Percentiles rank a stretch among this genome's conserved stretches.
These are phyloP conservation scores for Barnettozyma pratensis DNA, from an alignment of 805 yeast genomes.

Conservation along the genomic window DNA sequence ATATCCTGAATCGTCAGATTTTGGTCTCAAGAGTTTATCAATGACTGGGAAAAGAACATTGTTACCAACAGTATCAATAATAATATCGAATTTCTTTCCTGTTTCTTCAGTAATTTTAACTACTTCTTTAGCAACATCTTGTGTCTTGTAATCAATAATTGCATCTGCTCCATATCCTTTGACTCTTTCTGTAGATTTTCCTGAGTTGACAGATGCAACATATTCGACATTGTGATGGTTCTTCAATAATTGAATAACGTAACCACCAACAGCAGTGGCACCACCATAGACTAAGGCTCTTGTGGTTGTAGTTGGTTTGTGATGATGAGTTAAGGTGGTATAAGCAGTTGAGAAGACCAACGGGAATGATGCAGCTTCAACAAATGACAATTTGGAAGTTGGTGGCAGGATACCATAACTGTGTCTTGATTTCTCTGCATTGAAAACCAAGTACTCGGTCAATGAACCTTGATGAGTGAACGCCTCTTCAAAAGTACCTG, in stretches of 20 bases:
- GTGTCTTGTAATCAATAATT: conserved; percentile 52
- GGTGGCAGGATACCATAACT: conserved; percentile 35
- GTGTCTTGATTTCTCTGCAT: conserved; percentile 5
- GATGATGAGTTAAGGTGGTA: conserved; percentile 28
- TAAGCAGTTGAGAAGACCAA: conserved; percentile 62
- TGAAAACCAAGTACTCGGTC: conserved; percentile 35
- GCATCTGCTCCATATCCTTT: conserved; percentile 50
- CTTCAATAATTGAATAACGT: conserved; percentile 52
- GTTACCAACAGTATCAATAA: conserved; percentile 65
- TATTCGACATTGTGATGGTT: conserved; percentile 38
- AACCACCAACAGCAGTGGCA: conserved; percentile 62
- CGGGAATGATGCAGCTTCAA: conserved; percentile 60
- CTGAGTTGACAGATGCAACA: conserved; percentile 55
- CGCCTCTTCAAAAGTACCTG: conserved; percentile 31
- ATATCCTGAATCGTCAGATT: conserved; percentile 42
- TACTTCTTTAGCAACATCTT: conserved; percentile 33
- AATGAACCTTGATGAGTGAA: conserved; percentile 35
- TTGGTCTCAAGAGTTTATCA: conserved; percentile 39
- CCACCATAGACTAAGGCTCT: conserved; percentile 68
- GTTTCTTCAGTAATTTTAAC: conserved; percentile 22
- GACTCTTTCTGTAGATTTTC: conserved; percentile 40
- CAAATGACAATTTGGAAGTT: conserved; percentile 27
- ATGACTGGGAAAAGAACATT: conserved; percentile 41
- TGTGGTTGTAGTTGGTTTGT: conserved; percentile 36
- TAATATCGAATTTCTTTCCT: conserved; percentile 51